Base-by-base conservation (phyloP, 768 basidiomycete genomes). In the Termitomyces sp. region DNA sequence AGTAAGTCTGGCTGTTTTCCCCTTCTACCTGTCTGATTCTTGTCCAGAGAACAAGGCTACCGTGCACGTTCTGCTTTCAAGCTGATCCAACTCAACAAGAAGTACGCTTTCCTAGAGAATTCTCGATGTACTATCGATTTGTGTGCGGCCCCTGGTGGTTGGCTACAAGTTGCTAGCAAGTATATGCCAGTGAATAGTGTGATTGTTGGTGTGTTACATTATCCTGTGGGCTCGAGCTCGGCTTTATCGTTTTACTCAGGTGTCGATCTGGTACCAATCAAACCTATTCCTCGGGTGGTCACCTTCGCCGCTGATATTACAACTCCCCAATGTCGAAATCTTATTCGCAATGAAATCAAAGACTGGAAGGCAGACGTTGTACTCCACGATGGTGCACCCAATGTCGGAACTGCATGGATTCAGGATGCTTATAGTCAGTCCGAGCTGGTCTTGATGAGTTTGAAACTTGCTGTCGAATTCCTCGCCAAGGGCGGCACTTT, bases 331-430 rank as follows among this genome's bases (percentile, higher is more conserved):
- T 99, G 97, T 75, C 89, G 97, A 49, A 87, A 89, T 69, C 84
- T 90, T 59, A 85, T 99, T 60, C 87, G 92, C 59, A 78, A 79
- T 24, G 94, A 97, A 74, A 77, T 98, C 64, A 98, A 98, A 73
- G 95, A 98, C 72, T 99, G 97, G 97, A 96, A 95, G 77, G 97
- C 97, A 20, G 97, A 99, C 71, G 86, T 98, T 57, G 95, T 99
- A 15, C 85, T 99, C 60, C 97, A 99, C 73, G 97, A 99, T 74
- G 97, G 97, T 79, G 97, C 97, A 44, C 97, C 97, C 24, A 99
- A 99, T 73, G 97, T 99, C 73, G 97, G 97, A 79, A 93, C 94
- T 12, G 97, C 97, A 13, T 99, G 97, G 97, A 86, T 98, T 65
- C 97, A 98, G 73, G 97, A 99, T 76, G 97, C 97, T 0, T 99